Conservation (phyloP, 1,139 yeast species). For the Yamadazyma mexicana region DNA sequence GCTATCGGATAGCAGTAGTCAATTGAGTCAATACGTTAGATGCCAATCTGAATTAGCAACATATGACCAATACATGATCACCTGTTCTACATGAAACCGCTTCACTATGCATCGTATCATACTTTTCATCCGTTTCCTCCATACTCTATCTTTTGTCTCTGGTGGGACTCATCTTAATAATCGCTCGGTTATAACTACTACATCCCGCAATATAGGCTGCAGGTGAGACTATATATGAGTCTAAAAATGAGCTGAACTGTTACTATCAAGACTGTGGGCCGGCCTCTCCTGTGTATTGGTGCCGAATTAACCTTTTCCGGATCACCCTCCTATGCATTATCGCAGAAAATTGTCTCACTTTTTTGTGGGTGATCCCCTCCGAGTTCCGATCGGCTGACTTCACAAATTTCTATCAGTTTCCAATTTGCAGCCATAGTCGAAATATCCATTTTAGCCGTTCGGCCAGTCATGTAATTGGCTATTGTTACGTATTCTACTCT, state of each 20-base stretch:
- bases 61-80: background rate
- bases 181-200: too few species aligned
- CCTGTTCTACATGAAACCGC: too few species aligned
- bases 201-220: too few species aligned
- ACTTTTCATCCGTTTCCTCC: too few species aligned
- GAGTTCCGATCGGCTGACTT: background rate
- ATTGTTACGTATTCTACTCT: background rate
- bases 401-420: background rate
- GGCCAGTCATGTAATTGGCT: slow-evolving; percentile 1
- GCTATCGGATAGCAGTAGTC: slow-evolving; percentile 27
- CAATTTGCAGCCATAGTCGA: slow-evolving; percentile 1
- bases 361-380: background rate
- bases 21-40: too few species aligned
- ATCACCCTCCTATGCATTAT: background rate
- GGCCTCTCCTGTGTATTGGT: background rate
- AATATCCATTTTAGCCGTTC: background rate
- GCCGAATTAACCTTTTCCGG: background rate
- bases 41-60: too few species aligned
- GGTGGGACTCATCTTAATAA: too few species aligned
- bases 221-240: too few species aligned
- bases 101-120: too few species aligned
- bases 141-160: too few species aligned
- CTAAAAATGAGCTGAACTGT: too few species aligned
- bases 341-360: background rate
- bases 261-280: background rate